Percentiles rank a stretch among this genome's conserved stretches.
phyloP scores from a whole-genome alignment of 441 rosid species.

The Pelargonium exstipulatum region DNA sequence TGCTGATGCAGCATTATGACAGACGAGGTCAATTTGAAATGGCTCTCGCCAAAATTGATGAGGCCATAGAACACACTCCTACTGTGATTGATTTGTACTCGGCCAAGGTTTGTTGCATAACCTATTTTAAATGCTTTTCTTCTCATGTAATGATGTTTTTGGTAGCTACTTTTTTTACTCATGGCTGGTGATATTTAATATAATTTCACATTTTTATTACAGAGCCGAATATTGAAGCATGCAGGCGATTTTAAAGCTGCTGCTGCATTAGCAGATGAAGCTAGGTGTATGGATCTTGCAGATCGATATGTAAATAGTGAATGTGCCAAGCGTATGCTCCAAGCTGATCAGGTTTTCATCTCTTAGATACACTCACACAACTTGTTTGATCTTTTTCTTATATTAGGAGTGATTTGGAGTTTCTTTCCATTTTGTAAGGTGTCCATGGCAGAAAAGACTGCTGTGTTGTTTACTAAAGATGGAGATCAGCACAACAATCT shows the following conservation, averaged over 20 bases:
- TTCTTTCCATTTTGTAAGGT: conserved; percentile 43
- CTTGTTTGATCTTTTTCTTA: conserved; percentile 10
- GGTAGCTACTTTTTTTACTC: neutral
- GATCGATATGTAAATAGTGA: conserved; percentile 94
- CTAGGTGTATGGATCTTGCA: conserved; percentile 99
- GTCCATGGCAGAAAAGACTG: conserved; percentile 85
- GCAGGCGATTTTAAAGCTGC: conserved; percentile 94
- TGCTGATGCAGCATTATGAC: conserved; percentile 84
- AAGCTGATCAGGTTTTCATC: conserved; percentile 86
- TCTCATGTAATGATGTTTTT: neutral
- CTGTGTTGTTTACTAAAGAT: conserved; percentile 94
- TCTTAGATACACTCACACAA: neutral
- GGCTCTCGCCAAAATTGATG: conserved; percentile 81
- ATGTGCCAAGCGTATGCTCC: conserved; percentile 98
- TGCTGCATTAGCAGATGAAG: conserved; percentile 98
- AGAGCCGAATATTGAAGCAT: conserved; percentile 99
- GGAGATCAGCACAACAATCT: conserved; percentile 98
- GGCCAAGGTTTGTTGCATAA: conserved; percentile 61
- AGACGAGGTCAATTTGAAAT: conserved; percentile 72
- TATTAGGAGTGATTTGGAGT: conserved; percentile 4
- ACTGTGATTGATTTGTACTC: conserved; percentile 95
- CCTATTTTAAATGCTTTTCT: conserved; percentile 6
- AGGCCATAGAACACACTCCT: conserved; percentile 93
- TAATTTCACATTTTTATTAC: conserved; percentile 21
- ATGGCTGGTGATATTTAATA: conserved; percentile 4